Evolutionary conservation across 2,329 filamentous ascomycete genomes (phyloP).

Genomic region (Curvularia sp.): DNA sequence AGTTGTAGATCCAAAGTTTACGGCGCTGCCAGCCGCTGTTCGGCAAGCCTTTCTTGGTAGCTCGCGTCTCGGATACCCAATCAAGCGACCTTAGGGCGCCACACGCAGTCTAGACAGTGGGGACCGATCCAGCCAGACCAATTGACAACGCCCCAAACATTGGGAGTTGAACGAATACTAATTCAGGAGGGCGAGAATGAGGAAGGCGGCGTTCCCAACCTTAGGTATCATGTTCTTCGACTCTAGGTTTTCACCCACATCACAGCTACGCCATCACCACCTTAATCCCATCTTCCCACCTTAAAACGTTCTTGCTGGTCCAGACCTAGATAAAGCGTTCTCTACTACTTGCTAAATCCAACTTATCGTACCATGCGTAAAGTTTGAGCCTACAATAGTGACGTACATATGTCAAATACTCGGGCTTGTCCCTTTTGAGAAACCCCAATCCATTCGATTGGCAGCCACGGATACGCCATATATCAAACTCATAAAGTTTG

Average conservation of each 20-base stretch:
- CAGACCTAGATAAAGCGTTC: background rate
- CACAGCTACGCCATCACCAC: slow-evolving; percentile 6
- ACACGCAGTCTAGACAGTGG: slow-evolving; percentile 1
- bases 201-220: background rate
- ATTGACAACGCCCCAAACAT: background rate
- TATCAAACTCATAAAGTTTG: background rate
- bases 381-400: background rate
- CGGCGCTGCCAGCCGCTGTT: background rate
- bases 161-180: background rate
- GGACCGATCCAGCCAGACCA: background rate
- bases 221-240: background rate
- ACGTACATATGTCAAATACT: background rate
- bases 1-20: slow-evolving; percentile 6
- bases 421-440: background rate
- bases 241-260: background rate
- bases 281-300: background rate
- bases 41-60: background rate
- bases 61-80: background rate
- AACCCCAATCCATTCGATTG: background rate
- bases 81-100: background rate
- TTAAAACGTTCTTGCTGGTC: background rate
- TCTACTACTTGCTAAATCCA: background rate
- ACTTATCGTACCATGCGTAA: slow-evolving; percentile 10
- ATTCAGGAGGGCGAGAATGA: background rate
- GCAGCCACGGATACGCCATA: background rate